These are phyloP conservation scores for Calonectria montana DNA, from an alignment of 2,329 filamentous ascomycete species.

Conservation along the genomic window DNA sequence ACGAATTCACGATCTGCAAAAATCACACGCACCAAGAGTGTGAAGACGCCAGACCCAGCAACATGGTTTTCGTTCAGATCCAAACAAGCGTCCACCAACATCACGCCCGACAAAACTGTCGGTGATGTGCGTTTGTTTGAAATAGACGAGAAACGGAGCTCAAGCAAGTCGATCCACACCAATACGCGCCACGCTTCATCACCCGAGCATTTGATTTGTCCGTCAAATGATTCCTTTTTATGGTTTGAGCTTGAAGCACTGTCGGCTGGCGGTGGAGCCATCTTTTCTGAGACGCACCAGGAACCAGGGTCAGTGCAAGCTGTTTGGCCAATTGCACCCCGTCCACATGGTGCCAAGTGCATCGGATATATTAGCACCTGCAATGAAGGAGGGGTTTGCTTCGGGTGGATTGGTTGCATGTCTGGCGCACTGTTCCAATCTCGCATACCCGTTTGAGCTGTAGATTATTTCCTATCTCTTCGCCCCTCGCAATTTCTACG, in stretches of 20 bases:
- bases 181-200: not conserved
- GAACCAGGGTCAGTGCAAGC: conserved; percentile 4
- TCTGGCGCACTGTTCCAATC: not conserved
- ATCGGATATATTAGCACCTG: conserved; percentile 11
- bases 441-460: not conserved
- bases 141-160: not conserved
- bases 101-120: not conserved
- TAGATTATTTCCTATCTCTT: not conserved
- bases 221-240: conserved; percentile 5
- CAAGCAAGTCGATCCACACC: conserved; percentile 1
- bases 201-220: not conserved
- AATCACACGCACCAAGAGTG: not conserved
- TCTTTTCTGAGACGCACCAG: conserved; percentile 11
- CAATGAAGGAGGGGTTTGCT: not conserved
- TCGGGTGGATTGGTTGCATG: not conserved
- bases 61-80: not conserved
- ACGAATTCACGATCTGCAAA: conserved; percentile 27
- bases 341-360: not conserved
- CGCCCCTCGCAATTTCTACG: not conserved
- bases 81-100: not conserved
- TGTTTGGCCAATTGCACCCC: conserved; percentile 12
- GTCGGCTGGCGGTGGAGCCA: conserved; percentile 13
- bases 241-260: conserved; percentile 4
- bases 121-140: not conserved
- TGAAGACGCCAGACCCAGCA: not conserved